Percentiles rank a stretch among this genome's conserved stretches.
These are phyloP conservation scores for Nepenthes mirabilis DNA, from an alignment of 148 eudicot genomes.

Conservation along the genomic window DNA sequence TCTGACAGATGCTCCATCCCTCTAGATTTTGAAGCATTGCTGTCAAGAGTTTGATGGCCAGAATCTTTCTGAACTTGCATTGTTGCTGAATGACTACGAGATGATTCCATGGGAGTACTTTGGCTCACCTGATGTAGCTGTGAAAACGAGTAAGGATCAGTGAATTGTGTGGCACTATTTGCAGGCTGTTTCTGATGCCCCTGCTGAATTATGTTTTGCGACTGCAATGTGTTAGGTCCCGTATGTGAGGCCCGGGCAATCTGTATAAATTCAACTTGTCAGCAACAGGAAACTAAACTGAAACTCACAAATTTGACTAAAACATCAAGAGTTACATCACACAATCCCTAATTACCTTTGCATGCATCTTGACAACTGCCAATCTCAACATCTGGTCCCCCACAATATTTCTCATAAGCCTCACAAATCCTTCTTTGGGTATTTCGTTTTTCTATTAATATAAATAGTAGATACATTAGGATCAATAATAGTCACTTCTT, in stretches of 20 bases:
- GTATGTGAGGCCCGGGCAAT: slow-evolving; percentile 25
- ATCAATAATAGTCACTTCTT: background rate
- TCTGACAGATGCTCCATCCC: slow-evolving; percentile 37
- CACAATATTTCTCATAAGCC: slow-evolving; percentile 64
- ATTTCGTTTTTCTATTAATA: slow-evolving; percentile 71
- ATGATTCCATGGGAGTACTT: slow-evolving; percentile 14
- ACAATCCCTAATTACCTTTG: slow-evolving; percentile 34
- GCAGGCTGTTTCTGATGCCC: slow-evolving; percentile 25
- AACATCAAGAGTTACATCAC: background rate
- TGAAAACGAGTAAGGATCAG: slow-evolving; percentile 31
- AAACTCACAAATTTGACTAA: background rate
- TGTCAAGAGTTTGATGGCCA: slow-evolving; percentile 24
- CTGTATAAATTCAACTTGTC: slow-evolving; percentile 5
- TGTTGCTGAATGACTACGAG: slow-evolving; percentile 16
- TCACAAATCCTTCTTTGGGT: slow-evolving; percentile 66
- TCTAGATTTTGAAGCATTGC: slow-evolving; percentile 20
- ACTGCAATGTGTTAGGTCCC: slow-evolving; percentile 25
- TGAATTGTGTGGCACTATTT: slow-evolving; percentile 17
- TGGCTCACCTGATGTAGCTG: slow-evolving; percentile 26
- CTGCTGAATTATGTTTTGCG: slow-evolving; percentile 36
- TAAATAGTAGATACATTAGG: slow-evolving; percentile 4
- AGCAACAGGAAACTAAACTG: background rate
- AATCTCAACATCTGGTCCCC: slow-evolving; percentile 92
- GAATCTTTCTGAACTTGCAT: slow-evolving; percentile 23
- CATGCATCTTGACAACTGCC: slow-evolving; percentile 71